Evolutionary conservation across 257 asterid species (phyloP), one percentile per base, ranked within the genome.

Genomic region (Buddleja alternifolia): DNA sequence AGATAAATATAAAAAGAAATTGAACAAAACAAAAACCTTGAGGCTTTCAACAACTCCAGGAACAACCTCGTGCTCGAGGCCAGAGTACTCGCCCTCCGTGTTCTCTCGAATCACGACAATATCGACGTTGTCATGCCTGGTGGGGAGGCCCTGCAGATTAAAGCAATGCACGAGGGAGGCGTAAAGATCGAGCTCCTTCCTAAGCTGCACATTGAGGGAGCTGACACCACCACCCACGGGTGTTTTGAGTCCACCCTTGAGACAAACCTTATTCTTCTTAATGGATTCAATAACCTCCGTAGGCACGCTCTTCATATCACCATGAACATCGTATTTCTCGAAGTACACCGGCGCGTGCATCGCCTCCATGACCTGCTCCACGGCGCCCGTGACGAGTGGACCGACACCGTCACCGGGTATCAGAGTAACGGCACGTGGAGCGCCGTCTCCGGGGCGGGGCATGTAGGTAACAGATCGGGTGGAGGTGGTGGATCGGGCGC

Each of bases 1-100:
- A 71, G 1, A 70, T 37, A 7, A 67, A 56, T 19, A 60, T 20
- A 24, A 53, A 60, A 45, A 50, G 51, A 62, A 34, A 25, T 29
- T n/a, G n/a, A n/a, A n/a, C n/a, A n/a, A n/a, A n/a, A 8, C 17
- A 67, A 69, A 55, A 71, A 94, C 99, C 97, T 94, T 94, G 29
- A 94, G 86, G 86, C 99, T 94, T 63, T 94, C 99, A 3, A 94
- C 97, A 39, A 94, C 97, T 63, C 99, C 97, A 21, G 97, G 97
- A 81, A 91, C 97, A 47, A 94, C 99, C 96, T 94, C 97, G 72
- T 94, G 99, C 82, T 94, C 99, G 39, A 94, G 86, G 8, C 99
- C 99, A 0, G 97, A 78, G 74, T 94, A 94, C 66, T 94, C 99
- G 0, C 99, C 99, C 81, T 94, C 99, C 0, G 97, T 94, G 16